Percentiles rank a stretch among this genome's conserved stretches.
Evolutionary conservation across 371 early-diverging fungal genomes (phyloP).

Genomic region (Haplosporangium sp.): DNA sequence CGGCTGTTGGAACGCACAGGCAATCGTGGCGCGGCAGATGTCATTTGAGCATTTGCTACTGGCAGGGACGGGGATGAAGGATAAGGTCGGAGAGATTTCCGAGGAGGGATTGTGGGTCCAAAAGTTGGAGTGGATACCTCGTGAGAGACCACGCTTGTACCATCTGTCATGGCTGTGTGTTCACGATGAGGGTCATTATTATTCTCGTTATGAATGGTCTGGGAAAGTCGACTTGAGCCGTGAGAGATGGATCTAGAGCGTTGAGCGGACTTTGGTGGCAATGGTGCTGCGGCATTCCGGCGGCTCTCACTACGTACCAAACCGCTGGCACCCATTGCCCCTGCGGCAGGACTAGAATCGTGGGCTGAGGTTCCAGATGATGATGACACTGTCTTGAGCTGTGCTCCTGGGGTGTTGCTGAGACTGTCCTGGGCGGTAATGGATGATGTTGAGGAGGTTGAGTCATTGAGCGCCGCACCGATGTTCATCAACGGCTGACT

Average conservation of each 20-base stretch:
- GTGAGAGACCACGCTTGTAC: conserved; percentile 10
- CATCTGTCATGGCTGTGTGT: not conserved
- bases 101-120: conserved; percentile 15
- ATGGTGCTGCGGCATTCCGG: conserved; percentile 29
- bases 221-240: conserved; percentile 16
- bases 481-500: too few relatives aligned
- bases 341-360: not conserved
- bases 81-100: conserved; percentile 27
- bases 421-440: not conserved
- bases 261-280: conserved; percentile 52
- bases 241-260: conserved; percentile 47
- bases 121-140: conserved; percentile 30
- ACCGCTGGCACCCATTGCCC: not conserved
- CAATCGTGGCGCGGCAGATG: conserved; percentile 22
- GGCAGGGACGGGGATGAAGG: conserved; percentile 25
- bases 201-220: conserved; percentile 1
- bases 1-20: conserved; percentile 51
- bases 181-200: conserved; percentile 13
- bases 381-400: too few relatives aligned
- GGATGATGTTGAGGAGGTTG: not conserved
- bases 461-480: too few relatives aligned
- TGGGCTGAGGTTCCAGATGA: not conserved
- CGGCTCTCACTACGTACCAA: conserved; percentile 37
- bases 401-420: not conserved
- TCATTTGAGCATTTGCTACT: conserved; percentile 12